Percentiles rank a stretch among this genome's conserved stretches.
Conservation (phyloP, 345 rosid species). For the Trapa bicornis region DNA sequence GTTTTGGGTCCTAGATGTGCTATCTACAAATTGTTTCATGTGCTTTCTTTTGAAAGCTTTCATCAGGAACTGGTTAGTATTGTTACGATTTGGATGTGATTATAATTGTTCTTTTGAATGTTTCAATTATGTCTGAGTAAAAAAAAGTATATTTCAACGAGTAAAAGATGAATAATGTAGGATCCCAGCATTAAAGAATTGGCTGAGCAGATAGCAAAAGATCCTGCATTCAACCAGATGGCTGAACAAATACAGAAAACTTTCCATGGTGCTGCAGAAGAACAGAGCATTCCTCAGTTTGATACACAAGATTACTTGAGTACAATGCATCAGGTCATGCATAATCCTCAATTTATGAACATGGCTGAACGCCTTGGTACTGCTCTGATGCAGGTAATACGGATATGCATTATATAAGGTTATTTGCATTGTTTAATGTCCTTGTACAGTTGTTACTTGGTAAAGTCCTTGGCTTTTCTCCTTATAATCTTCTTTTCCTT, state of each 20-base stretch:
- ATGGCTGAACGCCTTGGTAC: constrained; percentile 94
- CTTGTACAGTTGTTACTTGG: not conserved
- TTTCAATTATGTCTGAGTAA: too few species aligned
- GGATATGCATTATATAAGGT: not conserved
- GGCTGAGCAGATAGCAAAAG: constrained; percentile 92
- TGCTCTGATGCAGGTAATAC: constrained; percentile 72
- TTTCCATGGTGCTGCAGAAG: constrained; percentile 46
- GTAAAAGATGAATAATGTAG: constrained; percentile 16
- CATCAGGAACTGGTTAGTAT: not conserved
- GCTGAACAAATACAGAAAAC: constrained; percentile 93
- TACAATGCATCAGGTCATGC: constrained; percentile 96
- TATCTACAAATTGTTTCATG: not conserved
- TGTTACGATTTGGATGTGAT: not conserved
- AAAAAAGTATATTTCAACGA: too few species aligned
- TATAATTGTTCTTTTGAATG: too few species aligned
- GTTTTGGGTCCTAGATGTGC: not conserved
- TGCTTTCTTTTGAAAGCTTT: not conserved
- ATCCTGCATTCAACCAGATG: constrained; percentile 85
- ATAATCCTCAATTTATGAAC: constrained; percentile 84
- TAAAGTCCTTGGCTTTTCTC: not conserved
- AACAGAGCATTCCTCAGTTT: constrained; percentile 48
- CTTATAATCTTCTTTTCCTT: constrained; percentile 6
- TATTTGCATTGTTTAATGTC: not conserved
- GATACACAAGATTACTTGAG: constrained; percentile 62
- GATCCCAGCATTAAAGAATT: constrained; percentile 89